Evolutionary conservation across 1,284 basidiomycete genomes (phyloP).

Genomic region (Trichosporon sp.): DNA sequence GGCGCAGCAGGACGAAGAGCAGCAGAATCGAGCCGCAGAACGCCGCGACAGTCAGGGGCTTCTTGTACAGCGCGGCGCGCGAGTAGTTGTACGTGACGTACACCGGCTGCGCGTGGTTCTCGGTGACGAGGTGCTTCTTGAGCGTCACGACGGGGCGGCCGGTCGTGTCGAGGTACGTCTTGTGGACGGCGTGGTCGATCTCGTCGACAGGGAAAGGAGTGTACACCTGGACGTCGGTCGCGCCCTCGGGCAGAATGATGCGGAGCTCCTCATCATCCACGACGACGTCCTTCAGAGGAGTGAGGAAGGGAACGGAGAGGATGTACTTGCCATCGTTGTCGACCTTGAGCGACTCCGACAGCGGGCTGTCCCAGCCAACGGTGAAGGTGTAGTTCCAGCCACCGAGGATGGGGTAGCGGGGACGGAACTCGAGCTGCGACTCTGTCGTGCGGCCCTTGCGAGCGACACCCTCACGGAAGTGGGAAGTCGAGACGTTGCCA

Average conservation of each 20-base stretch:
- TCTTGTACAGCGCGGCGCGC: constrained; percentile 73
- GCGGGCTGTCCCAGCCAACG: constrained; percentile 85
- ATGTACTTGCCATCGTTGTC: constrained; percentile 60
- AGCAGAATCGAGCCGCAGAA: constrained; percentile 49
- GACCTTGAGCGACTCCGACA: constrained; percentile 63
- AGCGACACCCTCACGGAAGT: constrained; percentile 65
- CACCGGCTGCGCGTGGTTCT: constrained; percentile 65
- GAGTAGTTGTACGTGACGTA: constrained; percentile 77
- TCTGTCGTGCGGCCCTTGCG: constrained; percentile 56
- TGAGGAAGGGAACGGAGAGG: constrained; percentile 83
- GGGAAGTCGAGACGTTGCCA: constrained; percentile 96
- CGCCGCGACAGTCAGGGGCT: constrained; percentile 65
- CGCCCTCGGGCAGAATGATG: constrained; percentile 90
- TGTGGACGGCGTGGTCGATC: constrained; percentile 67
- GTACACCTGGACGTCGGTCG: constrained; percentile 75
- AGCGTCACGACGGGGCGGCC: constrained; percentile 80
- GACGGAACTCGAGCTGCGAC: constrained; percentile 73
- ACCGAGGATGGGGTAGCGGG: constrained; percentile 90
- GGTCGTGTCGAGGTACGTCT: constrained; percentile 89
- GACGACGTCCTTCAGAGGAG: constrained; percentile 74
- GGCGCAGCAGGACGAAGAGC: constrained; percentile 50
- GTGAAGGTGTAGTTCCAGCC: constrained; percentile 98
- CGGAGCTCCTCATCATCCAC: constrained; percentile 77
- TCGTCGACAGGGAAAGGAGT: constrained; percentile 75
- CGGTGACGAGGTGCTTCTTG: constrained; percentile 72